Conservation (phyloP, 139 green algal species). For the Dunaliella sp. region DNA sequence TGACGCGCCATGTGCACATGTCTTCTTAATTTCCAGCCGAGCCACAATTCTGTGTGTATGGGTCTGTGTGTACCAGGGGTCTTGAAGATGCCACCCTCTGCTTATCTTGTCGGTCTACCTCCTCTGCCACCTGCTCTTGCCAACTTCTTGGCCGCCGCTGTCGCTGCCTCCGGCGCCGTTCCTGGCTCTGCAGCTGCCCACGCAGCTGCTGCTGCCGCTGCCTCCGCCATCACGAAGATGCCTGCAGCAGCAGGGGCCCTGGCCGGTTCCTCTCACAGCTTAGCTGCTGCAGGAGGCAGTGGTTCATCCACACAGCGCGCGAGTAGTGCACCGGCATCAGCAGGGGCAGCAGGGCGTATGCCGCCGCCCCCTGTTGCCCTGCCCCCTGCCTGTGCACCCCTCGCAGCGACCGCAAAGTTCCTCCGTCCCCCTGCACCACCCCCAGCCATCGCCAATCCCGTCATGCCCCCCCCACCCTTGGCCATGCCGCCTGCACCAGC, state of each 20-base stretch:
- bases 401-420: background rate
- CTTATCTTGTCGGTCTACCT: background rate
- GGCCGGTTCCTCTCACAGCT: background rate
- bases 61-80: background rate
- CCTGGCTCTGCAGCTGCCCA: background rate
- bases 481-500: background rate
- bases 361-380: background rate
- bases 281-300: background rate
- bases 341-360: background rate
- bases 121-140: background rate
- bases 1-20: too few relatives aligned
- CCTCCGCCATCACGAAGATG: background rate
- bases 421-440: too few relatives aligned
- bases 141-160: background rate
- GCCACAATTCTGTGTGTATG: slow-evolving; percentile 1
- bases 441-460: background rate
- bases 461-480: background rate
- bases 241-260: background rate
- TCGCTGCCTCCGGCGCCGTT: background rate
- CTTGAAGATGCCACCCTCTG: background rate
- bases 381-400: background rate
- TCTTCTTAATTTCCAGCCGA: too few relatives aligned
- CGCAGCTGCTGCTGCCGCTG: background rate
- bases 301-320: too few relatives aligned
- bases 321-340: too few relatives aligned